These are phyloP conservation scores for Hirsutella minnesotensis DNA, from an alignment of 2,329 filamentous ascomycete species.

Conservation along the genomic window DNA sequence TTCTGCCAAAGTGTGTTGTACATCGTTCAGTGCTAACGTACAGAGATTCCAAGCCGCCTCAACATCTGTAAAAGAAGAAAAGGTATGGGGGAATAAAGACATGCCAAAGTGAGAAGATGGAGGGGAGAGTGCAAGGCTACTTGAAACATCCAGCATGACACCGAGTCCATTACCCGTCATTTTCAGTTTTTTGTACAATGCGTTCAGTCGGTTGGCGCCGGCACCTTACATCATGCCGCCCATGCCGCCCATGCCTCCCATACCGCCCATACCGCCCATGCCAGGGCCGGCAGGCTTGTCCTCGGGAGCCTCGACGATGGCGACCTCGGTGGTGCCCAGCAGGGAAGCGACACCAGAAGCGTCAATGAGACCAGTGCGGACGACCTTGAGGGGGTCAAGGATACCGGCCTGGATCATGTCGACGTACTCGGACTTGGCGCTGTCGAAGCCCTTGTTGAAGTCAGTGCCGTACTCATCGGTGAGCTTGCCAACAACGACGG, in stretches of 20 bases:
- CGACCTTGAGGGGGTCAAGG: constrained; percentile 98
- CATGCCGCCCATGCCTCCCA: constrained; percentile 51
- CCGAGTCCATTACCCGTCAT: constrained; percentile 32
- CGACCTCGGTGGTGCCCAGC: constrained; percentile 94
- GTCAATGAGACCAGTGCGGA: constrained; percentile 89
- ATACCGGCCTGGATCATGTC: constrained; percentile 98
- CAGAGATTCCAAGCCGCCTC: constrained; percentile 16
- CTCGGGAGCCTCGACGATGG: constrained; percentile 90
- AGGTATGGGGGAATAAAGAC: constrained; percentile 14
- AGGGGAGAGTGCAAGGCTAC: constrained; percentile 23
- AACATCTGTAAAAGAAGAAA: constrained; percentile 11
- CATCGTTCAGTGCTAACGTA: constrained; percentile 21
- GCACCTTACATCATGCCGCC: constrained; percentile 49
- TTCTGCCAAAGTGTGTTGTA: constrained; percentile 15
- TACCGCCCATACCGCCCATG: constrained; percentile 59
- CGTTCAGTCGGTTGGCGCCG: constrained; percentile 5
- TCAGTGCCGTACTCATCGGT: constrained; percentile 83
- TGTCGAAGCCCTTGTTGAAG: constrained; percentile 98
- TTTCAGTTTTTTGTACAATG: constrained; percentile 16
- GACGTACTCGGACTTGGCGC: constrained; percentile 91
- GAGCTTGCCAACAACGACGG: constrained; percentile 94
- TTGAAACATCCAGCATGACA: constrained; percentile 26
- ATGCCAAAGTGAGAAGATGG: constrained; percentile 14
- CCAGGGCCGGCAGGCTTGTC: constrained; percentile 60
- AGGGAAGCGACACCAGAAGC: constrained; percentile 93